A percentile compares a stretch with the other conserved stretches of the same genome.
Conservation (phyloP, 1,284 basidiomycete species). For the Ustilago nuda region DNA sequence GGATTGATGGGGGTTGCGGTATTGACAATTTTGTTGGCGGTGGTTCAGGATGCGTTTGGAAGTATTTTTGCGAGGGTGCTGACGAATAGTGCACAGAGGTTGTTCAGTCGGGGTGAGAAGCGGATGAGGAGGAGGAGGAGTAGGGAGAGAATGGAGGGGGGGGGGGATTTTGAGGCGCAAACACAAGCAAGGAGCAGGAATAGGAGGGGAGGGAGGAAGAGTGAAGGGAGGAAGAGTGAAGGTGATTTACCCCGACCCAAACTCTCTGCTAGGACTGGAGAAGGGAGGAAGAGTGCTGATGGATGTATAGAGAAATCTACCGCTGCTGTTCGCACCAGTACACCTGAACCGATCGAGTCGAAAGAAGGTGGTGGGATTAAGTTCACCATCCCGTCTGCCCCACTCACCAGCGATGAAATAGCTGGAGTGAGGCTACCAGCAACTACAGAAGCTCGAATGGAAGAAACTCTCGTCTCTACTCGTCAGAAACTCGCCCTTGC, state of each 20-base stretch:
- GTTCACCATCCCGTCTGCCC: background rate
- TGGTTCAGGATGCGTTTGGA: slow-evolving; percentile 71
- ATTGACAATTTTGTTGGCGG: slow-evolving; percentile 69
- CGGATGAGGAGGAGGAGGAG: slow-evolving; percentile 21
- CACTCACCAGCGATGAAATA: background rate
- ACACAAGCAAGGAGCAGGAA: background rate
- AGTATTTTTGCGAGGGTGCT: slow-evolving; percentile 38
- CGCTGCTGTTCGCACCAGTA: background rate
- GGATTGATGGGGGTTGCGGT: slow-evolving; percentile 72
- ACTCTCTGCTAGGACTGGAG: background rate
- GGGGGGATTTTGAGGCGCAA: background rate
- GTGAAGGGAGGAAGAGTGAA: slow-evolving; percentile 31
- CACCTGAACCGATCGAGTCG: slow-evolving; percentile 4
- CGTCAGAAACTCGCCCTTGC: slow-evolving; percentile 44
- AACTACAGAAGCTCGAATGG: slow-evolving; percentile 9
- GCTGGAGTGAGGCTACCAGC: background rate
- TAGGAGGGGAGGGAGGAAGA: slow-evolving; percentile 15
- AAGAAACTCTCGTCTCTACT: slow-evolving; percentile 32
- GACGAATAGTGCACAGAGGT: slow-evolving; percentile 25
- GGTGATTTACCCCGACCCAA: background rate
- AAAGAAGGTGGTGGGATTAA: background rate
- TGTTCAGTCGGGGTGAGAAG: slow-evolving; percentile 34
- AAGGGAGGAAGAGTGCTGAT: slow-evolving; percentile 23
- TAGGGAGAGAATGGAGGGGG: too few relatives aligned
- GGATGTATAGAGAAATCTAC: slow-evolving; percentile 15